Percentiles rank a stretch among this genome's conserved stretches.
Evolutionary conservation across 2,329 filamentous ascomycete species (phyloP).

Genomic region (Pseudogymnoascus sp.): DNA sequence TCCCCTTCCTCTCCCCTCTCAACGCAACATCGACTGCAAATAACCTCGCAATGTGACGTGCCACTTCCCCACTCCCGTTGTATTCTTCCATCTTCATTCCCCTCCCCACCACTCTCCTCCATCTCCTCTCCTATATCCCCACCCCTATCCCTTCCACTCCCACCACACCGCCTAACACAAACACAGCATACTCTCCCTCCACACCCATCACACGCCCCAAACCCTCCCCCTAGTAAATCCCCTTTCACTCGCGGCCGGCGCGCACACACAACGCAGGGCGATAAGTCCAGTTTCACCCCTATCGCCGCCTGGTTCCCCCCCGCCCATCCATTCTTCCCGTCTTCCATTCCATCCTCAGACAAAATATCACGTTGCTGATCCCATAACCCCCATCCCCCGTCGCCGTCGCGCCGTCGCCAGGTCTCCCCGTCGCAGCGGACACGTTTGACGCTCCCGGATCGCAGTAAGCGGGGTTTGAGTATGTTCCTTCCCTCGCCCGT

Average conservation of each 20-base stretch:
- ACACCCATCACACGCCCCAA: constrained; percentile 55
- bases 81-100: neutral
- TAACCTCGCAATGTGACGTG: constrained; percentile 30
- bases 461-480: neutral
- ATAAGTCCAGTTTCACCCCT: constrained; percentile 27
- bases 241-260: constrained; percentile 54
- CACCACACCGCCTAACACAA: constrained; percentile 56
- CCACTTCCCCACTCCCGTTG: neutral
- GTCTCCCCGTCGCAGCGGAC: neutral
- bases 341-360: neutral
- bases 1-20: constrained; percentile 57
- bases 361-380: neutral
- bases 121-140: constrained; percentile 8
- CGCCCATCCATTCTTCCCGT: neutral
- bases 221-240: constrained; percentile 50
- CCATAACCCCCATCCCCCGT: neutral
- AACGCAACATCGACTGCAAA: constrained; percentile 62
- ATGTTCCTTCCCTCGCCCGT: neutral
- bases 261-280: constrained; percentile 59
- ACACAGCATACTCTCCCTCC: constrained; percentile 55
- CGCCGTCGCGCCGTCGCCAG: neutral
- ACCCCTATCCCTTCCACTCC: constrained; percentile 31
- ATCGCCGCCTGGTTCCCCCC: neutral
- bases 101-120: constrained; percentile 3
- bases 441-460: neutral